These are phyloP conservation scores for Tuctoria greenei DNA, from an alignment of 176 grass and related monocot genomes.

Conservation along the genomic window DNA sequence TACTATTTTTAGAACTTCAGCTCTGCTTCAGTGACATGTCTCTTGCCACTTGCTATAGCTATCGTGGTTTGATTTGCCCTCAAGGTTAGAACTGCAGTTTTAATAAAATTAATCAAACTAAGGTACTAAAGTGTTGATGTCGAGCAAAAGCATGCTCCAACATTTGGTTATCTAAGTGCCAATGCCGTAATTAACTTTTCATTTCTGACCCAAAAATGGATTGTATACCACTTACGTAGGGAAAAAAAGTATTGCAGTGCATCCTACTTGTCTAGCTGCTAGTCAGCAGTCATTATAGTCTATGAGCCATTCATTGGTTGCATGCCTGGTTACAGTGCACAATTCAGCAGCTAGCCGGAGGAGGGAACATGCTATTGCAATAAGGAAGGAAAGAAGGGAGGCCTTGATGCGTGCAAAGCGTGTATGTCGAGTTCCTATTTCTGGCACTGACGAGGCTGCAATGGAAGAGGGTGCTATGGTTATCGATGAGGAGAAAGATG, in stretches of 20 bases:
- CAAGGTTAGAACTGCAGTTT: not conserved
- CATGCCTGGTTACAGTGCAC: conserved; percentile 59
- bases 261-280: conserved; percentile 18
- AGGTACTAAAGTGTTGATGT: not conserved
- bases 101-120: not conserved
- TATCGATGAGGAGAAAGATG: conserved; percentile 64
- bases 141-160: not conserved
- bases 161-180: conserved; percentile 7
- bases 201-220: not conserved
- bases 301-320: conserved; percentile 24
- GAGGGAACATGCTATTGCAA: conserved; percentile 68
- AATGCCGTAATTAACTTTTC: too few relatives aligned
- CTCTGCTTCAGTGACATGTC: too few relatives aligned
- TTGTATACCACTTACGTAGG: not conserved
- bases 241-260: not conserved
- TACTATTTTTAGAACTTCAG: not conserved
- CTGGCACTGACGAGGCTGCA: conserved; percentile 50
- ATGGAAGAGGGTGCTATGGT: conserved; percentile 74
- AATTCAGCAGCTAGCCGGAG: conserved; percentile 58
- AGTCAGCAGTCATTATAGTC: not conserved
- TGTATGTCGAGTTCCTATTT: conserved; percentile 65
- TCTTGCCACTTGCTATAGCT: not conserved
- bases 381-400: conserved; percentile 94
- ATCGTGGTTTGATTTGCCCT: not conserved
- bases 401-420: conserved; percentile 94